Evolutionary conservation across 192 early-diverging fungal species (phyloP), one percentile per base, ranked within the genome.

Genomic region (Linderina pennispora): DNA sequence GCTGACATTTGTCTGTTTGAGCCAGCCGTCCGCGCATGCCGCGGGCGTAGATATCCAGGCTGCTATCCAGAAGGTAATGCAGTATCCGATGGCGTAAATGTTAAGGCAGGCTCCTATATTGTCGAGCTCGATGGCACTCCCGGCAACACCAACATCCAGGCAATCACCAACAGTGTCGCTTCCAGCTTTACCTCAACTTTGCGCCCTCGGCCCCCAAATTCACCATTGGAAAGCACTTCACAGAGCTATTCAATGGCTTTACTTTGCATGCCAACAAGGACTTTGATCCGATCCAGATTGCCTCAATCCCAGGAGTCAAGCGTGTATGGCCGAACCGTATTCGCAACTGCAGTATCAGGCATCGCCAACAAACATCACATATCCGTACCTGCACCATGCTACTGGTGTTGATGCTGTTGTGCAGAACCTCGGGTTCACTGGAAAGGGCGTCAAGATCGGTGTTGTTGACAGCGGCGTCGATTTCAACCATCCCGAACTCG

Each of bases 401-500:
- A 79, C 77, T 6, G 79, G 79, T 8, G 79, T 83, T 0, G 45
- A 63, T 22, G 42, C 31, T 32, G 73, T 76, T 2, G 61, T 75
- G 14, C 46, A 55, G 6, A 49, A 71, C 5, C 59, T 80, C 36
- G 74, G 68, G 9, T 52, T 80, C 36, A 62, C 54, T 14, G 86
- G 86, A 13, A 74, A 76, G 51, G 84, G 82, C 8, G 44, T 88
- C 40, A 74, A 73, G 24, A 72, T 88, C 35, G 84, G 81, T 43
- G 57, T 88, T 43, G 50, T 88, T 22, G 86, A 88, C 58, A 77
- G 71, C 14, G 83, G 86, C 34, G 65, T 84, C n/a, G 80, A 83
- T 48, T 82, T 83, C 46, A 66, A 17, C 8, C 83, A 88, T 42
- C 77, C 78, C 9, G 79, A 82, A 21, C 68, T 85, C 13, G 84